These are phyloP conservation scores for Nicotiana tabacum DNA, from an alignment of 257 asterid species.

Conservation along the genomic window DNA sequence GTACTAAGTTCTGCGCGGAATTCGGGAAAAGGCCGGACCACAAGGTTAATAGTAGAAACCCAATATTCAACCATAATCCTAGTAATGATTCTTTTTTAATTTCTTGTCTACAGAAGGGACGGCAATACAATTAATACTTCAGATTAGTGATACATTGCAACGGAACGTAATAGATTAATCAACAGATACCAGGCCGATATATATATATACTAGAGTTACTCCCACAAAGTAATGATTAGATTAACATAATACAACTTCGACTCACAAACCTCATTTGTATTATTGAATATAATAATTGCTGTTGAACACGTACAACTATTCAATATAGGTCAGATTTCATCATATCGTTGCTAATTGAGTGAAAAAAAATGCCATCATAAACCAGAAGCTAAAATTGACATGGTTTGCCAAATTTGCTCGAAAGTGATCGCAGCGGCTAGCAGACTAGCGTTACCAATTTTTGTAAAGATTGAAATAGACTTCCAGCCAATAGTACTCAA, in stretches of 20 bases:
- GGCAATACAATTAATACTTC: neutral
- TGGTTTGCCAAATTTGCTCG: neutral
- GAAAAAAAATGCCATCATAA: neutral
- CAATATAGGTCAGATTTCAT: neutral
- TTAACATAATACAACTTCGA: neutral
- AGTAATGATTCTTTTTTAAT: too few species aligned
- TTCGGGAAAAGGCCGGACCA: too few species aligned
- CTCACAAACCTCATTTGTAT: neutral
- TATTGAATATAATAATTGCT: neutral
- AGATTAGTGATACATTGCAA: too few species aligned
- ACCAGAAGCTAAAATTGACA: neutral
- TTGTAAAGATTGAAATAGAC: neutral
- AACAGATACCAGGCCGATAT: too few species aligned
- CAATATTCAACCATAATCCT: too few species aligned
- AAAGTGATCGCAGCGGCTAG: neutral
- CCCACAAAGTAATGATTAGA: too few species aligned
- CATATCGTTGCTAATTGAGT: neutral
- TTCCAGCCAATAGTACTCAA: neutral
- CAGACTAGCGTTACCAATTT: neutral
- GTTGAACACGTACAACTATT: neutral
- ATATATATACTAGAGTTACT: too few species aligned
- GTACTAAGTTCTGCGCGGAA: too few species aligned
- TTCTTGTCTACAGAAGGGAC: neutral
- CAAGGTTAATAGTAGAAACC: too few species aligned
- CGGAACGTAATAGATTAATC: too few species aligned